phyloP scores from a whole-genome alignment of 805 yeast genomes.

The Metschnikowia vanudenii region DNA sequence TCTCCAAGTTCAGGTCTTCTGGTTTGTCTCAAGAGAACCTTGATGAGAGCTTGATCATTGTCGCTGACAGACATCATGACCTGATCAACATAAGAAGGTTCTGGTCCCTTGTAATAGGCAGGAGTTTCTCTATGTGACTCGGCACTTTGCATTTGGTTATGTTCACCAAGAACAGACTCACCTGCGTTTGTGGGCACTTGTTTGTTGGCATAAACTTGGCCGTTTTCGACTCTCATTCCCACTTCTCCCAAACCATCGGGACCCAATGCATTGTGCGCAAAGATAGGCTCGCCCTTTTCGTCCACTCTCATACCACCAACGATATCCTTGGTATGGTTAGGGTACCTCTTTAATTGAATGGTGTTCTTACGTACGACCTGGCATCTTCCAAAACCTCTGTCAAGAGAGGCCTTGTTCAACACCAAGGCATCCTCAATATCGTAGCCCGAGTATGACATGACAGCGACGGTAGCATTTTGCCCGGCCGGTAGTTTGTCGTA shows the following conservation, averaged over 20 bases:
- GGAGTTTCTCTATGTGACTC: conserved; percentile 87
- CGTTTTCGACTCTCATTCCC: conserved; percentile 85
- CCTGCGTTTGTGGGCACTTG: conserved; percentile 86
- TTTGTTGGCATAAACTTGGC: conserved; percentile 92
- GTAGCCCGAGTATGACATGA: conserved; percentile 97
- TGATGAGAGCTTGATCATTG: conserved; percentile 90
- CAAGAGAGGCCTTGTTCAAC: conserved; percentile 87
- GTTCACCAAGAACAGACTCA: conserved; percentile 53
- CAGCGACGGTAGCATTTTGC: conserved; percentile 98
- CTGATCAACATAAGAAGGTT: conserved; percentile 91
- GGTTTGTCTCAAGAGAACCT: conserved; percentile 89
- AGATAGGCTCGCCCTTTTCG: conserved; percentile 75
- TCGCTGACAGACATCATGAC: conserved; percentile 97
- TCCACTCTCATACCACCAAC: conserved; percentile 90
- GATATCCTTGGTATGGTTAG: conserved; percentile 90
- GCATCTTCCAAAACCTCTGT: conserved; percentile 97
- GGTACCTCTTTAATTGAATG: conserved; percentile 82
- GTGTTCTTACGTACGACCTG: conserved; percentile 93
- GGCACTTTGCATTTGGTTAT: conserved; percentile 34
- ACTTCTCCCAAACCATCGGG: conserved; percentile 97
- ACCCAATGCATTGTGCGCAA: conserved; percentile 83
- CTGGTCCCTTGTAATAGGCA: conserved; percentile 89
- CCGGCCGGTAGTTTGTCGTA: conserved; percentile 98
- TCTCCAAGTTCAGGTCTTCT: conserved; percentile 98
- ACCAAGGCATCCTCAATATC: conserved; percentile 99